Evolutionary conservation across 768 basidiomycete species (phyloP).

Genomic region (Cystoderma amianthinum): DNA sequence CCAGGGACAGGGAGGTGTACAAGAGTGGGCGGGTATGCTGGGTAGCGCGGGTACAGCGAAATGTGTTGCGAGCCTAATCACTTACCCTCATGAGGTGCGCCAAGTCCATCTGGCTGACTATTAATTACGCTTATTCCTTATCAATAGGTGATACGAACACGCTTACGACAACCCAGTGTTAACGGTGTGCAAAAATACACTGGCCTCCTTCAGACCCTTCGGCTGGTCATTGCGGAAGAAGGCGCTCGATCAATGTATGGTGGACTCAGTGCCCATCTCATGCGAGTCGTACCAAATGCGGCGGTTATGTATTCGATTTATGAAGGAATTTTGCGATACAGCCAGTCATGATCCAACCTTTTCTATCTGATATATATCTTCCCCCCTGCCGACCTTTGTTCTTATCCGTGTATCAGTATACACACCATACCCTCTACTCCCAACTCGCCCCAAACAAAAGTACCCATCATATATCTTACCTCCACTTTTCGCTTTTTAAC

Average conservation of each 20-base stretch:
- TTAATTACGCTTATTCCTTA: slow-evolving; percentile 3
- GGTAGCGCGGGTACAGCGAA: slow-evolving; percentile 92
- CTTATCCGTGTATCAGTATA: no score
- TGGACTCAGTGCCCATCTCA: slow-evolving; percentile 89
- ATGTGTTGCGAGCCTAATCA: slow-evolving; percentile 88
- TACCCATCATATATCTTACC: no score
- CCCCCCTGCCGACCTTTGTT: no score
- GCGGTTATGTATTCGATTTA: slow-evolving; percentile 97
- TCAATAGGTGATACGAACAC: slow-evolving; percentile 79
- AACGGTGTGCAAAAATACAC: slow-evolving; percentile 79
- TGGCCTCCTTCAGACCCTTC: slow-evolving; percentile 79
- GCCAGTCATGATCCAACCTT: no score
- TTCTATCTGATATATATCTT: no score
- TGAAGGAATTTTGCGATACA: slow-evolving; percentile 73
- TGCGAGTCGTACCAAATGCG: slow-evolving; percentile 96
- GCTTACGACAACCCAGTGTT: slow-evolving; percentile 82
- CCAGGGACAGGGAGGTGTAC: slow-evolving; percentile 48
- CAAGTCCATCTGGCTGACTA: neutral
- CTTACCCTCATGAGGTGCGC: slow-evolving; percentile 93
- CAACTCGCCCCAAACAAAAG: no score
- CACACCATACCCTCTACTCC: no score
- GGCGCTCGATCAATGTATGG: slow-evolving; percentile 83
- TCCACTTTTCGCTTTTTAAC: no score
- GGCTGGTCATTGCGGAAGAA: slow-evolving; percentile 84
- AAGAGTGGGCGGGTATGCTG: slow-evolving; percentile 77